Base-by-base conservation (phyloP, 1,284 basidiomycete genomes). In the Trametes sp. region DNA sequence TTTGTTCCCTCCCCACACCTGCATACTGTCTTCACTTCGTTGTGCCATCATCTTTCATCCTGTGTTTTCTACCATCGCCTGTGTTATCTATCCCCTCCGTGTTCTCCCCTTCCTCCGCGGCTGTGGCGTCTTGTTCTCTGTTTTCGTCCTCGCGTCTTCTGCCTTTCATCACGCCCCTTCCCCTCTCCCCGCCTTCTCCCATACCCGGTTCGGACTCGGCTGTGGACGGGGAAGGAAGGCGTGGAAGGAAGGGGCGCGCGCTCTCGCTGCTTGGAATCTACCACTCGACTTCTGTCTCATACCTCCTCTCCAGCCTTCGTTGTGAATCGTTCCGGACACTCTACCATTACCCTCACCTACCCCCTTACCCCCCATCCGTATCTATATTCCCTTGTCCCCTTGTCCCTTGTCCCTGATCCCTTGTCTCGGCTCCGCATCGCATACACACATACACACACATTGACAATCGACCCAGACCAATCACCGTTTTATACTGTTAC, bases 41-140 rank as follows among this genome's bases (percentile, higher is more conserved):
- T 52, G 54, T 52, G 50, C 50, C 52, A 54, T 56, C 58, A 53
- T 41, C 48, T 21, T 45, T 26, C 29, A 24, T 62, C 46, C 23
- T 31, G 31, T 54, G 13, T 44, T 52, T 51, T 38, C 33, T 46
- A 31, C 56, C 50, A 49, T 29, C 26, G 24, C 23, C 49, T 50
- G 59, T 55, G 55, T 51, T 65, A 67, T 65, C 62, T 67, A 64
- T 64, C 51, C 45, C 49, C 61, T 10, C 54, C 60, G 57, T 53
- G 42, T 50, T 51, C 21, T 66, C 42, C 44, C 51, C 49, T 57
- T 51, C 62, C 23, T 33, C 51, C 55, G 54, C 59, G 65, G 45
- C 50, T 42, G 50, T 24, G 52, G 50, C 46, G 13, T 48, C 35
- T 23, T 51, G 42, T 41, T 29, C 36, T 46, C 14, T 36, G n/a